A percentile compares a stretch with the other conserved stretches of the same genome.
phyloP scores from a whole-genome alignment of 2,329 filamentous ascomycete species.

The Pseudocercospora vitis region DNA sequence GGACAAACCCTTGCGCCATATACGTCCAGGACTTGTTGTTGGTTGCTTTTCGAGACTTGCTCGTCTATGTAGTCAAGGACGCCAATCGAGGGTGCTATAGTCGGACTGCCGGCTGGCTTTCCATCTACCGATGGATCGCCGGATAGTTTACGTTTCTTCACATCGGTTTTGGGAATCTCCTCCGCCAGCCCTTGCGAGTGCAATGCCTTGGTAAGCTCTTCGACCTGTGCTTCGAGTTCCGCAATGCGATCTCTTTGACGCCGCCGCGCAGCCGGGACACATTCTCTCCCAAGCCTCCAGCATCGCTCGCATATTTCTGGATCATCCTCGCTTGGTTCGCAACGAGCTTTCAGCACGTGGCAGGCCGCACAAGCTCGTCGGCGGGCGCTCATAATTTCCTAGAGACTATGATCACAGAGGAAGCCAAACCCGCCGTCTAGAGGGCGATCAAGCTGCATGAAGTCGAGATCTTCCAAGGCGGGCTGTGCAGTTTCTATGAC shows the following conservation, averaged over 20 bases:
- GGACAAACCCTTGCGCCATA: conserved; percentile 4
- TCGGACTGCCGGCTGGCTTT: not conserved
- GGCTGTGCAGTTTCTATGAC: conserved; percentile 3
- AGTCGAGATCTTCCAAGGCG: not conserved
- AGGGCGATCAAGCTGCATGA: too few relatives aligned
- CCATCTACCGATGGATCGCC: not conserved
- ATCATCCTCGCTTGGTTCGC: conserved; percentile 10
- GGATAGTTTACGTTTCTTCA: conserved; percentile 9
- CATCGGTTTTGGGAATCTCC: not conserved
- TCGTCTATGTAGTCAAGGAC: conserved; percentile 13
- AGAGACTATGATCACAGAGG: too few relatives aligned
- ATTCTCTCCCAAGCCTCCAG: conserved; percentile 13
- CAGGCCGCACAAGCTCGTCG: conserved; percentile 19
- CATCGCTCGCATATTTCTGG: conserved; percentile 14
- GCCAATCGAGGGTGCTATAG: not conserved
- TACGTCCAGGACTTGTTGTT: conserved; percentile 6
- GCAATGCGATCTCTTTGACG: conserved; percentile 18
- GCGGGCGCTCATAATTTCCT: conserved; percentile 6
- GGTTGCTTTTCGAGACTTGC: not conserved
- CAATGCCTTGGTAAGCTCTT: conserved; percentile 13
- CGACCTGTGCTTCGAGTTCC: conserved; percentile 18
- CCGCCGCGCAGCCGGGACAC: conserved; percentile 14
- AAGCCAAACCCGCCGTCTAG: too few relatives aligned
- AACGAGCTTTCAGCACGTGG: conserved; percentile 17
- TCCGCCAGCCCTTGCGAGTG: conserved; percentile 7